Base-by-base conservation (phyloP, 306 rosid genomes). In the Benincasa hispida region DNA sequence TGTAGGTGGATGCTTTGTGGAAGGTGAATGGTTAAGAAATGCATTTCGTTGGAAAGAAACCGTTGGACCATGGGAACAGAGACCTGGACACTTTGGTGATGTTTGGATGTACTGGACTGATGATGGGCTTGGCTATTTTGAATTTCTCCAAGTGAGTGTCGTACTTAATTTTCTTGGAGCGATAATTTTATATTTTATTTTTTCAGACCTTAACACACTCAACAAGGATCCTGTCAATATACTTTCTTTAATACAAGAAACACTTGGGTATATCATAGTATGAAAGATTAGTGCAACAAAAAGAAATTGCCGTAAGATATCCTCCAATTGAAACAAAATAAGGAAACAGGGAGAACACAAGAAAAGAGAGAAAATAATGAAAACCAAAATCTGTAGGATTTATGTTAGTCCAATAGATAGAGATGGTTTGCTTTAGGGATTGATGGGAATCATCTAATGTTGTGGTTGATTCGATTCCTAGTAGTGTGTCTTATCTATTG, bases 21-120 rank as follows among this genome's bases (percentile, higher is more conserved):
- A 94, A 87, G 99, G 99, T 78, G 94, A 87, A 22, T 87, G 91
- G 93, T 85, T 94, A 88, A 89, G 96, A 81, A 94, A 94, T 83
- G 99, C 99, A 59, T 94, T 94, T 83, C 94, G 99, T 22, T 94
- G 99, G 99, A 88, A 90, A 78, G 95, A 83, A 77, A 74, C 88
- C 3, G 5, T 92, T 83, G 99, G 99, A 76, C 91, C 97, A 15
- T 94, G 99, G 99, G 96, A 94, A 79, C 90, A 92, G 82, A 92
- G 99, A 79, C 96, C 97, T 39, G 99, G 99, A 24, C 99, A 94
- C 91, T 94, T 94, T 37, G 97, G 97, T 41, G 99, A 94, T 85
- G 97, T 94, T 79, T 94, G 99, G 99, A 87, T 76, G 87, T 94
- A 94, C 80, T 94, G 99, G 99, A 94, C 97, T 45, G 99, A 94